A percentile compares a stretch with the other conserved stretches of the same genome.
Conservation (phyloP, 1,139 yeast genomes). For the Schwanniomyces etchellsii region DNA sequence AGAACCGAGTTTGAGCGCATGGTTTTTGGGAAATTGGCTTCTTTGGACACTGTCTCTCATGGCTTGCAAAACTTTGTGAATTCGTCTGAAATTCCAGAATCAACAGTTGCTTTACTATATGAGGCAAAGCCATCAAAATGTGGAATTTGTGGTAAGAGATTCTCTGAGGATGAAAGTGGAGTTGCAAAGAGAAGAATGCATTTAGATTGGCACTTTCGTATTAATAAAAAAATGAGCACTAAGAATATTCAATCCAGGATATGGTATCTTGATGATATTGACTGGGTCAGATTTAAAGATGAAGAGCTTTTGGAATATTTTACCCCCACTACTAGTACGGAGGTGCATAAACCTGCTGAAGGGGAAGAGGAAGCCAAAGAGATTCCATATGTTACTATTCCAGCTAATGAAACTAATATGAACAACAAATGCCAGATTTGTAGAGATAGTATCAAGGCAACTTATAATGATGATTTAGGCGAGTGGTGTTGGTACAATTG, state of each 20-base stretch:
- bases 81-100: slow-evolving; percentile 22
- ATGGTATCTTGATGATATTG: slow-evolving; percentile 73
- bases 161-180: slow-evolving; percentile 59
- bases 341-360: slow-evolving; percentile 7
- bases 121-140: slow-evolving; percentile 73
- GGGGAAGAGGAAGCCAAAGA: slow-evolving; percentile 5
- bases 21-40: slow-evolving; percentile 23
- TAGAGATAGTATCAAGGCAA: slow-evolving; percentile 72
- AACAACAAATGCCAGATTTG: slow-evolving; percentile 80
- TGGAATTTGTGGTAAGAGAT: slow-evolving; percentile 85
- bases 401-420: slow-evolving; percentile 62
- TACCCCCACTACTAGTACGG: slow-evolving; percentile 11
- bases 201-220: slow-evolving; percentile 95
- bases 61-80: slow-evolving; percentile 35
- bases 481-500: slow-evolving; percentile 97
- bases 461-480: slow-evolving; percentile 83
- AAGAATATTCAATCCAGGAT: slow-evolving; percentile 62
- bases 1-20: slow-evolving; percentile 28
- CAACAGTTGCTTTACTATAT: slow-evolving; percentile 40
- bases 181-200: slow-evolving; percentile 51
- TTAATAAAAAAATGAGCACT: slow-evolving; percentile 59
- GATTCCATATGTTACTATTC: slow-evolving; percentile 60
- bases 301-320: slow-evolving; percentile 41
- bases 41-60: slow-evolving; percentile 15
- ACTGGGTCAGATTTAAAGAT: slow-evolving; percentile 74